Evolutionary conservation across 148 eudicot genomes (phyloP), one percentile per base, ranked within the genome.

Genomic region (Agrostemma githago): DNA sequence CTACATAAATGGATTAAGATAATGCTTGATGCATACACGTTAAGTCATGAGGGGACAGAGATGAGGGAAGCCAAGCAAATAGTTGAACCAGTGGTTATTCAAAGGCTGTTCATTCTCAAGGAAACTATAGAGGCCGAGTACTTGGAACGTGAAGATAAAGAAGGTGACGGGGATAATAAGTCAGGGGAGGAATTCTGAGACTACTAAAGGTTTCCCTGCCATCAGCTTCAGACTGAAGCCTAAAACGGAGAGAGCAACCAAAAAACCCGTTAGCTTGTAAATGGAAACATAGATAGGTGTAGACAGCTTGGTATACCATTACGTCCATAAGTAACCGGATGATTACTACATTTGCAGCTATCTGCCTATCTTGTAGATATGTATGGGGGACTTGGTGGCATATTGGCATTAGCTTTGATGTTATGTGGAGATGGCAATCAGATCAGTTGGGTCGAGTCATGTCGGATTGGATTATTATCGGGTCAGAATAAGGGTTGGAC

Each of bases 1-100:
- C 88, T 95, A 78, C 99, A 90, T 86, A 90, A 89, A 78, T 95
- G 99, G 99, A 86, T 92, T 34, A 89, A 81, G 81, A 89, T 95
- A 79, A 92, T 90, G 96, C 89, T 95, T 20, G 99, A 95, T 59
- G 94, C 97, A 5, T 92, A 90, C 84, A 73, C 85, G 68, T 82
- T 95, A 56, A 84, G 82, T 70, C 88, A 82, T 78, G 99, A 95
- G 83, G 97, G 92, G 70, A 87, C 88, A 3, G 97, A 92, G 51
- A 89, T 95, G 10, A 85, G 92, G 82, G 96, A 92, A 88, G 99
- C 89, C 62, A 92, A 82, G 83, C 90, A 89, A 72, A 84, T 95
- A 87, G 79, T 65, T 68, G 84, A 80, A 79, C 99, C 99, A 12
- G 78, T 95, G 17, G 90, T 92, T 60, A 90, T 95, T 40, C 99